Evolutionary conservation across 352 stramenopile genomes (phyloP).

Genomic region (Thalassiosira hispida): DNA sequence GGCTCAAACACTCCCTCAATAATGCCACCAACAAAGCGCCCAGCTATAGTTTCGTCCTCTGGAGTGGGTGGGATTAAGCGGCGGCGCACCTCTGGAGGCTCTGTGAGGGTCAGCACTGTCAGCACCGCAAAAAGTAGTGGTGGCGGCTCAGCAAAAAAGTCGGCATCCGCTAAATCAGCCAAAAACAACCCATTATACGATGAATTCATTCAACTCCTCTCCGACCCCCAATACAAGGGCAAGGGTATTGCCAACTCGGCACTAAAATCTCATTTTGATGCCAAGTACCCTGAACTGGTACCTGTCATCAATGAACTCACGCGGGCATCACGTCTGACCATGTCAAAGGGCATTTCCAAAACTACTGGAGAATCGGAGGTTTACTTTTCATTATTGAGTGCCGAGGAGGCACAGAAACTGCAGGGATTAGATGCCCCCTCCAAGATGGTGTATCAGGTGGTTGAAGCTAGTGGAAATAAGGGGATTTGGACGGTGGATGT

Average conservation of each 20-base stretch:
- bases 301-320: constrained; percentile 71
- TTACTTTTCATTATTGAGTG: constrained; percentile 72
- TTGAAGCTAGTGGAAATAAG: constrained; percentile 96
- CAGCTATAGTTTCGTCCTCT: constrained; percentile 5
- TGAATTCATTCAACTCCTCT: constrained; percentile 71
- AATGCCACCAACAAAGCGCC: background rate
- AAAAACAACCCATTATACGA: constrained; percentile 45
- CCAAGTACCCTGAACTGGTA: constrained; percentile 62
- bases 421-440: constrained; percentile 72
- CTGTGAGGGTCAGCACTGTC: background rate
- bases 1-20: background rate
- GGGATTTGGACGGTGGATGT: constrained; percentile 99
- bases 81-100: background rate
- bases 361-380: constrained; percentile 56
- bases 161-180: constrained; percentile 2
- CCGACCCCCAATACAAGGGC: constrained; percentile 50
- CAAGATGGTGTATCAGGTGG: constrained; percentile 90
- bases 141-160: background rate
- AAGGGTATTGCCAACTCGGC: constrained; percentile 72
- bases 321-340: constrained; percentile 63
- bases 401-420: constrained; percentile 72
- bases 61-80: constrained; percentile 14
- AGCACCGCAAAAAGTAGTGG: background rate
- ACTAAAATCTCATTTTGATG: constrained; percentile 60
- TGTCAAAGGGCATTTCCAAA: constrained; percentile 59